A percentile compares a stretch with the other conserved stretches of the same genome.
These are phyloP conservation scores for Cyphellophora attinorum DNA, from an alignment of 2,329 filamentous ascomycete genomes.

Conservation along the genomic window DNA sequence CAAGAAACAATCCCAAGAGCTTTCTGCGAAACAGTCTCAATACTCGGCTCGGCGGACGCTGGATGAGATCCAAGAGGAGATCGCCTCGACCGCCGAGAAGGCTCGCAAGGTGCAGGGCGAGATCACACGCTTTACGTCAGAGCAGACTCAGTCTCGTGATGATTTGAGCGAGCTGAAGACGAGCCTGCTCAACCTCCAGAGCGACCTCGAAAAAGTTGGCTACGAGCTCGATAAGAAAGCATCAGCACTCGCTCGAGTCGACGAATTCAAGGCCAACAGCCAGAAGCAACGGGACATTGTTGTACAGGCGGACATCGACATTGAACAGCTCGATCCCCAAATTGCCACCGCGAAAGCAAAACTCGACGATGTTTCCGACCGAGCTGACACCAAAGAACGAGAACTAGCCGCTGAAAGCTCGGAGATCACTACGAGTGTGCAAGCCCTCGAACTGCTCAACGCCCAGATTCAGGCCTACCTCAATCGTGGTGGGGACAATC, in stretches of 20 bases:
- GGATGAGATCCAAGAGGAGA: slow-evolving; percentile 74
- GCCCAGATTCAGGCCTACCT: slow-evolving; percentile 72
- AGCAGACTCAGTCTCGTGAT: slow-evolving; percentile 62
- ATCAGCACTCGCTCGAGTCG: slow-evolving; percentile 59
- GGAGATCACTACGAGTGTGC: slow-evolving; percentile 61
- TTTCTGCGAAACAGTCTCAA: slow-evolving; percentile 66
- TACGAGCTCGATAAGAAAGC: slow-evolving; percentile 76
- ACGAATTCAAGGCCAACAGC: slow-evolving; percentile 61
- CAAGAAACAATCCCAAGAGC: slow-evolving; percentile 62
- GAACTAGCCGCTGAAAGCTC: slow-evolving; percentile 62
- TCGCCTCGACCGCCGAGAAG: slow-evolving; percentile 58
- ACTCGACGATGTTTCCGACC: slow-evolving; percentile 66
- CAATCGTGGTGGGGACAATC: slow-evolving; percentile 61
- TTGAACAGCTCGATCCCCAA: slow-evolving; percentile 65
- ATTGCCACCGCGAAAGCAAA: slow-evolving; percentile 65
- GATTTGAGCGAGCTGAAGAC: slow-evolving; percentile 64
- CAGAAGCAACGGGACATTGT: slow-evolving; percentile 60
- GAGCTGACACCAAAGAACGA: slow-evolving; percentile 63
- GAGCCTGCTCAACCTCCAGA: slow-evolving; percentile 63
- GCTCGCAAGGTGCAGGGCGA: slow-evolving; percentile 53
- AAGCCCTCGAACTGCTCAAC: slow-evolving; percentile 66
- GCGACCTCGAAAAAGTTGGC: slow-evolving; percentile 59
- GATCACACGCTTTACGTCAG: slow-evolving; percentile 56
- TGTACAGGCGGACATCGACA: slow-evolving; percentile 58
- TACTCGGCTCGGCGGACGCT: slow-evolving; percentile 57